Evolutionary conservation across 192 early-diverging fungal genomes (phyloP).

Genomic region (Cetraspora pellucida): DNA sequence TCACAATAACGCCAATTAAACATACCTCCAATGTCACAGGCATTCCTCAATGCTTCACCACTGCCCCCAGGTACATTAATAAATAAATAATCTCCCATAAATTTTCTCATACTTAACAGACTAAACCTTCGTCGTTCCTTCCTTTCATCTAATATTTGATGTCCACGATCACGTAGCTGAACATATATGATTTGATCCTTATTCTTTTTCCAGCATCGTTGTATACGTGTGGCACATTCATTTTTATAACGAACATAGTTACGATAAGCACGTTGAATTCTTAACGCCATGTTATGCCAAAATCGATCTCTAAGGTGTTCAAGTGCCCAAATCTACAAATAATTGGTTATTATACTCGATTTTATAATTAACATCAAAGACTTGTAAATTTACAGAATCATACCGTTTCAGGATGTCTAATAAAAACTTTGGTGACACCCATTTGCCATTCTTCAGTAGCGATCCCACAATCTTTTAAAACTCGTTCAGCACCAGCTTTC

Average conservation of each 20-base stretch:
- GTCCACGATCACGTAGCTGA: constrained; percentile 92
- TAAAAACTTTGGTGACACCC: constrained; percentile 93
- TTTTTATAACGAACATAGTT: constrained; percentile 69
- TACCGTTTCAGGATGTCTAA: constrained; percentile 91
- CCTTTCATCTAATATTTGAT: constrained; percentile 82
- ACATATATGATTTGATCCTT: constrained; percentile 88
- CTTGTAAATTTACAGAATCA: background rate
- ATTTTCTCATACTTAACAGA: constrained; percentile 79
- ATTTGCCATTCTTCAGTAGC: constrained; percentile 91
- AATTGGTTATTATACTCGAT: too few species aligned
- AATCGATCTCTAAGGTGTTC: constrained; percentile 93
- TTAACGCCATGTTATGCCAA: constrained; percentile 93
- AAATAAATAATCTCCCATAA: constrained; percentile 89
- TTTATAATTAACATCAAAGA: background rate
- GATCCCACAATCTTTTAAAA: constrained; percentile 87
- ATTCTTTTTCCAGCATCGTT: constrained; percentile 73
- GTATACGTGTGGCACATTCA: constrained; percentile 69
- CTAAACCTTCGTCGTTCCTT: constrained; percentile 93
- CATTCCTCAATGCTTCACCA: constrained; percentile 52
- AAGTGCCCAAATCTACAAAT: constrained; percentile 70
- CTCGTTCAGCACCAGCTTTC: constrained; percentile 71
- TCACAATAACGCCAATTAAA: background rate
- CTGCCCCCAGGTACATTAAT: constrained; percentile 53
- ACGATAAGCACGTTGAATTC: constrained; percentile 91
- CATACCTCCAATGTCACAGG: constrained; percentile 47